Conservation (phyloP, 164 flowering plant genomes). For the Nelumbo lutea region DNA sequence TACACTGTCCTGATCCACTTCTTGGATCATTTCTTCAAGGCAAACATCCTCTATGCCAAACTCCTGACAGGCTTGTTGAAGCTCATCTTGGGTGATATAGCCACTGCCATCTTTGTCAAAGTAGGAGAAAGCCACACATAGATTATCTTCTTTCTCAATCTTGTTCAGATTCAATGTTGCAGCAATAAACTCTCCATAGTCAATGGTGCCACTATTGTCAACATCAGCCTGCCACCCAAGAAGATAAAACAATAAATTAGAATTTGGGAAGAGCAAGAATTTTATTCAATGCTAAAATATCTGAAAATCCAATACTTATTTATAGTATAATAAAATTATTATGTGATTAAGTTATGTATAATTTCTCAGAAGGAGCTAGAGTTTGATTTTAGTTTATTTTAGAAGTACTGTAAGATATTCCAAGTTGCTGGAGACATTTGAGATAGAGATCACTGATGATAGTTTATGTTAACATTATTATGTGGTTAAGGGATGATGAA, state of each 20-base stretch:
- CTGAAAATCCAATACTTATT: too few species aligned
- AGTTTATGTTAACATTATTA: too few species aligned
- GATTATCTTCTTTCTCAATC: conserved; percentile 19
- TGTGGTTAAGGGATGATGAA: too few species aligned
- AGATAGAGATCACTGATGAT: too few species aligned
- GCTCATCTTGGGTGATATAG: conserved; percentile 21
- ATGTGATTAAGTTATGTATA: too few species aligned
- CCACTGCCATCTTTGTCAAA: conserved; percentile 28
- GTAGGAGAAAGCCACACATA: conserved; percentile 23
- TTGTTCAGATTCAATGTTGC: conserved; percentile 22
- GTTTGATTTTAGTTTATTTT: too few species aligned
- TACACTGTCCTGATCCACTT: conserved; percentile 28
- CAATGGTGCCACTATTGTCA: conserved; percentile 23
- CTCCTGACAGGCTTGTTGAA: conserved; percentile 26
- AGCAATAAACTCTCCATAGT: conserved; percentile 25
- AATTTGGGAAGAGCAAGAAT: too few species aligned
- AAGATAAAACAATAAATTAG: not conserved
- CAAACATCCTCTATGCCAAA: conserved; percentile 18
- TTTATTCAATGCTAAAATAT: too few species aligned
- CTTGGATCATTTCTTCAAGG: conserved; percentile 23
- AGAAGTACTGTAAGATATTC: too few species aligned
- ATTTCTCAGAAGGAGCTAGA: too few species aligned
- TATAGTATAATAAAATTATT: too few species aligned
- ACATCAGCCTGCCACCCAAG: conserved; percentile 19
- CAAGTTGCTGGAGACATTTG: too few species aligned